Base-by-base conservation (phyloP, 2,329 filamentous ascomycete genomes). In the Beauveria rudraprayagi region DNA sequence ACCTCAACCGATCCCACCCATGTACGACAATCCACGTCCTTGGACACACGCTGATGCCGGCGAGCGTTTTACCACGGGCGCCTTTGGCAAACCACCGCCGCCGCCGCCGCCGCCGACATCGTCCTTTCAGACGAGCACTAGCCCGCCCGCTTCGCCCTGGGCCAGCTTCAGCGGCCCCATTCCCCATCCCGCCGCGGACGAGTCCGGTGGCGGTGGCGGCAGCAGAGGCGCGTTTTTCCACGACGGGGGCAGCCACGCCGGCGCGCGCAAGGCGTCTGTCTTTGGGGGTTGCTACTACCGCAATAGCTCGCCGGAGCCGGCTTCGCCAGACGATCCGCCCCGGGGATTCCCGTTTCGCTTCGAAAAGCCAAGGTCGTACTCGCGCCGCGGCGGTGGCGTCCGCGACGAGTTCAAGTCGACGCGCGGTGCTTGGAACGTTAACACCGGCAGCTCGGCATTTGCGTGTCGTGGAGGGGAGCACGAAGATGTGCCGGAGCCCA, bases 401-500 rank as follows among this genome's bases (percentile, higher is more conserved):
- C 40, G n/a, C 19, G 24, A 5, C 17, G 51, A 26, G 17, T 56
- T 56, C 19, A 47, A 28, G 17, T 56, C 62, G 17, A 61, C 48
- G 19, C 55, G 50, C 14, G 59, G 60, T 3, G 51, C 62, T 8
- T 63, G 62, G 62, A 55, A 55, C 44, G 26, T 55, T 6, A 58
- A 53, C 26, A 54, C 46, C n/a, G 44, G 44, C 44, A 11, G 44
- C 37, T 40, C 28, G 26, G 11, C 28, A 17, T 41, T 55, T 28
- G 54, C 53, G 50, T 6, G 14, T 30, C 16, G 47, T 46, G 51
- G 22, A 7, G 43, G 22, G 7, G 30, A 7, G 4, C 2, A 64
- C 43, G 64, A 71, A 11, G 60, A 61, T 16, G 62, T 71, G 14
- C 70, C 70, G 1, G 66, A 70, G 44, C 71, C 73, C 1, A 71